Evolutionary conservation across 2,329 filamentous ascomycete genomes (phyloP).

Genomic region (Neonectria punicea): DNA sequence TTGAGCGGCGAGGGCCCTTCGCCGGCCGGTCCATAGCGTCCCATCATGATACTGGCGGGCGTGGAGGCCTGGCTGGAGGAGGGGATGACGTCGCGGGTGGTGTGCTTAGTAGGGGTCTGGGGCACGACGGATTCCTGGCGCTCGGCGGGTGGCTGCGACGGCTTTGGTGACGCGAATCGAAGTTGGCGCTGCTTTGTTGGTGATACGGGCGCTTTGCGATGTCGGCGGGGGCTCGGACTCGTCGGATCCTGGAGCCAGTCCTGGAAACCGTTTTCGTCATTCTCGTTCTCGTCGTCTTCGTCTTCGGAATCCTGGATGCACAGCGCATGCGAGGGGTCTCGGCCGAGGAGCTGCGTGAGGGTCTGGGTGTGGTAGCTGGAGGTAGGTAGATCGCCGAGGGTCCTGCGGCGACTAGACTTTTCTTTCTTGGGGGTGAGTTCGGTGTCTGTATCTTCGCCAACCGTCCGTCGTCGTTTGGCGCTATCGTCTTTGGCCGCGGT

Average conservation of each 20-base stretch:
- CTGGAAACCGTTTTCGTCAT: constrained; percentile 44
- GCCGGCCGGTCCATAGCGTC: constrained; percentile 51
- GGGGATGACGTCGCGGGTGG: constrained; percentile 53
- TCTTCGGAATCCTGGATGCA: constrained; percentile 54
- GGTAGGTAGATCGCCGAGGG: constrained; percentile 46
- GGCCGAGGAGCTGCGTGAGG: constrained; percentile 52
- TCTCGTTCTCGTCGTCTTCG: constrained; percentile 38
- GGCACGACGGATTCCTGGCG: constrained; percentile 52
- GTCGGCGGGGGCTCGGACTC: constrained; percentile 42
- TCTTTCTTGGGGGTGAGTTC: constrained; percentile 31
- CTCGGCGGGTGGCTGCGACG: constrained; percentile 6
- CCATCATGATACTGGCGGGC: constrained; percentile 54
- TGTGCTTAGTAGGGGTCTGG: constrained; percentile 53
- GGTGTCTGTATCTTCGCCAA: constrained; percentile 38
- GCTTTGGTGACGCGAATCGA: constrained; percentile 32
- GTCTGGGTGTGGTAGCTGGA: constrained; percentile 55
- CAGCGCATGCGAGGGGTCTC: constrained; percentile 27
- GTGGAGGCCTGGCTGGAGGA: constrained; percentile 54
- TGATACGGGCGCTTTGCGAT: constrained; percentile 18
- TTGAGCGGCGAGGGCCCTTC: constrained; percentile 52
- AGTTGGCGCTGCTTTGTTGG: constrained; percentile 28
- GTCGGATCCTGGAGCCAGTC: constrained; percentile 47
- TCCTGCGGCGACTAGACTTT: constrained; percentile 43
- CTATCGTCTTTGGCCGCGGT: constrained; percentile 23
- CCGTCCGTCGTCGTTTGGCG: constrained; percentile 43